Percentiles rank a stretch among this genome's conserved stretches.
These are phyloP conservation scores for Phanerochaete carnosa DNA, from an alignment of 768 basidiomycete species.

Conservation along the genomic window DNA sequence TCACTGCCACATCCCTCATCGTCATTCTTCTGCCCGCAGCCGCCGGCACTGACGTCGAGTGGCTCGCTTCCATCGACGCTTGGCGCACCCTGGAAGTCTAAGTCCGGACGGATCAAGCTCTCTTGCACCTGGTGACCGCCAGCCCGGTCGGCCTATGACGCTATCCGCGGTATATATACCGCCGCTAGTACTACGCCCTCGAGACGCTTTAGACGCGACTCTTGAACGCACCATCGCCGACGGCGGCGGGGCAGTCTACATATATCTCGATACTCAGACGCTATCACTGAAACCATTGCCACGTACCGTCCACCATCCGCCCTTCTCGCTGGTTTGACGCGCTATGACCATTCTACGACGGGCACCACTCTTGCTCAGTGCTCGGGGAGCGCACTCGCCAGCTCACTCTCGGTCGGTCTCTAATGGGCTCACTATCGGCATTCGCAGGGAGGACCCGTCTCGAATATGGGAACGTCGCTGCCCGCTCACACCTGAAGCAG, in stretches of 20 bases:
- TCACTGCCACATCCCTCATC: no score
- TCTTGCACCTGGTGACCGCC: not conserved
- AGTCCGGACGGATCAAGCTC: not conserved
- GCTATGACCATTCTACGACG: not conserved
- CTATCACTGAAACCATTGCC: not conserved
- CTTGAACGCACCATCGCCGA: not conserved
- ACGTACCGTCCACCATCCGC: no score
- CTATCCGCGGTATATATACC: not conserved
- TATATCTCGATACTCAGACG: not conserved
- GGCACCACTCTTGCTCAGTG: not conserved
- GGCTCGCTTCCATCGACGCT: not conserved
- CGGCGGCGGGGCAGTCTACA: not conserved
- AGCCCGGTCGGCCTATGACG: not conserved
- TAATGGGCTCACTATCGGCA: slow-evolving; percentile 41
- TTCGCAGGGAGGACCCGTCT: slow-evolving; percentile 73
- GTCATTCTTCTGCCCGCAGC: no score
- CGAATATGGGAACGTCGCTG: slow-evolving; percentile 87
- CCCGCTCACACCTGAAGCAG: slow-evolving; percentile 76
- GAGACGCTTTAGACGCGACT: not conserved
- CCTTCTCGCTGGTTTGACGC: not conserved
- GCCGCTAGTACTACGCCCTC: not conserved
- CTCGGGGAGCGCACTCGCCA: not conserved
- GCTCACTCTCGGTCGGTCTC: not conserved
- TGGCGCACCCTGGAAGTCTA: not conserved
- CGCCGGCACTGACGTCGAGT: not conserved